Evolutionary conservation across 1,284 basidiomycete species (phyloP), one percentile per base, ranked within the genome.

Genomic region (Apiotrichum akiyoshidainum): DNA sequence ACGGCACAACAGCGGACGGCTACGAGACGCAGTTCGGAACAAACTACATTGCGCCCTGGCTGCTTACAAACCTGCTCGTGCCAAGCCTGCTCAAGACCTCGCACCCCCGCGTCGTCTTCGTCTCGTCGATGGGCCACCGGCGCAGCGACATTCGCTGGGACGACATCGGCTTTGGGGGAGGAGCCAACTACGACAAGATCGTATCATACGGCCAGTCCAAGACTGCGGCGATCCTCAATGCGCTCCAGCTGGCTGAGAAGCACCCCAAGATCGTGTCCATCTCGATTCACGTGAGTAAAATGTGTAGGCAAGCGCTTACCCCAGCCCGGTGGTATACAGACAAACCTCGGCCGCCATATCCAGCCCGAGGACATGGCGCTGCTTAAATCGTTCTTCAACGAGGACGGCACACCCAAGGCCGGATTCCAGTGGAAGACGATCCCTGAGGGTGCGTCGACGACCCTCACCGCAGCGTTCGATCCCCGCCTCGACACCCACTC

Each of bases 1-100:
- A 65, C 48, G 34, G 13, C 17, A 41, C 53, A 8, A 69, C 68
- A 1, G 17, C n/a, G 13, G 71, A 73, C 53, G 72, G 69, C 12
- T 48, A 59, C 63, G 72, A 74, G 46, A 31, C 52, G n/a, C 72
- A 73, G 55, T 62, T 74, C 42, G 68, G 55, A n/a, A 60, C 61
- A 12, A 72, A 74, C 61, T 64, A 69, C 48, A 50, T 74, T 37
- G 68, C 56, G 1, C 70, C 64, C 19, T 72, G 64, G 57, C 57
- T 70, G 22, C 61, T 74, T 41, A 66, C 59, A 22, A 31, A 31
- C 26, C 26, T 31, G 26, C 26, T 31, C 26, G 26, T 31, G 26
- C 26, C 26, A 7, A 31, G 26, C 26, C 26, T 31, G 37, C 37
- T 37, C 37, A 37, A 54, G 50, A 47, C 54, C 5, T 17, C 37